Base-by-base conservation (phyloP, 176 grass and related monocot genomes). In the Leersia perrieri region DNA sequence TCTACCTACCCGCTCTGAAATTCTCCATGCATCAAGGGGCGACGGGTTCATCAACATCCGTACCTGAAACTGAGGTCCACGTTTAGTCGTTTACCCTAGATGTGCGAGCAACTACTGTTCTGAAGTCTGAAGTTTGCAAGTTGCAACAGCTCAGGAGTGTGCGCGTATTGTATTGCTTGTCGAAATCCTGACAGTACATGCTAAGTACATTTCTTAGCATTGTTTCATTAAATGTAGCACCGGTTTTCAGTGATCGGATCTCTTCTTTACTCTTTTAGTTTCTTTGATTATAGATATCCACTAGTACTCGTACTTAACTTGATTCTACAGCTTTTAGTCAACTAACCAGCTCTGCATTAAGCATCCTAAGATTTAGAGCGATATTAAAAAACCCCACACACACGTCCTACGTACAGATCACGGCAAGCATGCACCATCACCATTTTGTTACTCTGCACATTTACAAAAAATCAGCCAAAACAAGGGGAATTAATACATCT, bases 361-460 rank as follows among this genome's bases (percentile, higher is more conserved):
- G 20, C 44, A 60, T 11, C 34, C 63, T 55, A 25, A 20, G 34
- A 31, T 34, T 28, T 70, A 67, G 55, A 15, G 11, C 2, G 16
- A 61, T 7, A 25, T 25, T 58, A 58, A 58, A 57, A 14, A 27
- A 2, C n/a, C n/a, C n/a, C 9, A 38, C 14, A 49, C 15, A 2
- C 33, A 58, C 71, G 40, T 61, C 80, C 80, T 73, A 55, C 80
- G 74, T 79, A 55, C 10, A 30, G 34, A 83, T 66, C 67, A 78
- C n/a, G 34, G 67, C 33, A 58, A 53, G 20, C 2, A 45, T 0
- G 10, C 60, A 73, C n/a, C 32, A 13, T 55, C 60, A 73, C n/a
- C 32, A 13, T 55, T 66, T 57, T 57, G 86, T 68, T 83, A 63
- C 83, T 51, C 86, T 22, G n/a, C 67, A 88, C 67, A 88, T 80